These are phyloP conservation scores for Lanmaoa pseudosensibilis DNA, from an alignment of 768 basidiomycete species.

Conservation along the genomic window DNA sequence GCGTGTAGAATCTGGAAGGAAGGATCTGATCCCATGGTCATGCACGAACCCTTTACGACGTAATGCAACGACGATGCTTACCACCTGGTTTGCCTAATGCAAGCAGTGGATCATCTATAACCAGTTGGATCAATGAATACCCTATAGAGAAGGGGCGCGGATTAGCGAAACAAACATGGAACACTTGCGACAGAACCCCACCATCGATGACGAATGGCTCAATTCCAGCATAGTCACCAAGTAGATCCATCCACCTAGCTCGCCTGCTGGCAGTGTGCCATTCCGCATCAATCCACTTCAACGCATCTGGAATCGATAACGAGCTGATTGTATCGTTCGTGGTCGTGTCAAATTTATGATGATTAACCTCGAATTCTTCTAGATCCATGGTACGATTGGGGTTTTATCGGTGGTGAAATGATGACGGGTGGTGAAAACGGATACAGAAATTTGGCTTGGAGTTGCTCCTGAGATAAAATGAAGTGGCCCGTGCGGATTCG, in stretches of 20 bases:
- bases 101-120: conserved; percentile 62
- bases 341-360: background rate
- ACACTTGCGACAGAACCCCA: conserved; percentile 21
- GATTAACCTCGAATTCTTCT: conserved; percentile 37
- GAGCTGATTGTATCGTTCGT: background rate
- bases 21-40: conserved; percentile 36
- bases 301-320: conserved; percentile 22
- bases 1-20: conserved; percentile 69
- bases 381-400: conserved; percentile 34
- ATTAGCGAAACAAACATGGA: conserved; percentile 1
- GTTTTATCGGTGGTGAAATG: background rate
- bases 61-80: conserved; percentile 21
- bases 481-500: conserved; percentile 17
- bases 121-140: conserved; percentile 57
- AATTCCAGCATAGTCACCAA: conserved; percentile 68
- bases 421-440: background rate
- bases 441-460: background rate
- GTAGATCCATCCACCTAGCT: conserved; percentile 64
- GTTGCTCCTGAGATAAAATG: background rate
- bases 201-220: conserved; percentile 70
- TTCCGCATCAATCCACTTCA: conserved; percentile 33
- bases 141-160: conserved; percentile 37
- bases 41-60: background rate
- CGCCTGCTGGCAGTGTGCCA: conserved; percentile 43
- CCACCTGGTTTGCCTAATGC: conserved; percentile 51